phyloP scores from a whole-genome alignment of 257 asterid genomes.

The Lycium barbarum region DNA sequence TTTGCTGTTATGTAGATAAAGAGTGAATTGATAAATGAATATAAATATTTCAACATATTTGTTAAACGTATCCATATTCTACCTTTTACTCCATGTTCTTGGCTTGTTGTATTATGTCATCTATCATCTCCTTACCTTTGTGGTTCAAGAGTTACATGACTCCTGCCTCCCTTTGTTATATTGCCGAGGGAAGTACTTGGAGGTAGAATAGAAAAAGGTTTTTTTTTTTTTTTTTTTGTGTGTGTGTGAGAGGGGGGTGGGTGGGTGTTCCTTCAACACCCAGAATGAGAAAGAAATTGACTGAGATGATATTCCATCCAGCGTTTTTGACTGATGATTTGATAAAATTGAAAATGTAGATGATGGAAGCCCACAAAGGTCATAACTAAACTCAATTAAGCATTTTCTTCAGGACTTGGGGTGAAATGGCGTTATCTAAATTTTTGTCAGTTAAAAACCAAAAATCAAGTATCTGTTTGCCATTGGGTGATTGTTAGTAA shows the following conservation, averaged over 20 bases:
- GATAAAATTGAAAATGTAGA: not conserved
- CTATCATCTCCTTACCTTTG: not conserved
- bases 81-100: not conserved
- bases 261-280: not conserved
- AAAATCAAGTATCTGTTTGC: not conserved
- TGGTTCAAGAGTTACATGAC: not conserved
- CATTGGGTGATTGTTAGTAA: not conserved
- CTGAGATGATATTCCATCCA: not conserved
- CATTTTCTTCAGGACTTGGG: not conserved
- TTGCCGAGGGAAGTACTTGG: no score
- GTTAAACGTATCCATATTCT: not conserved
- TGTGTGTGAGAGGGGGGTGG: not conserved
- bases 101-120: not conserved
- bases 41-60: not conserved
- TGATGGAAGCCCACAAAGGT: not conserved
- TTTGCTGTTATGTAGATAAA: not conserved
- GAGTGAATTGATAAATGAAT: not conserved
- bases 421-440: slow-evolving; percentile 1
- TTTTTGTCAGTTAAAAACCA: not conserved
- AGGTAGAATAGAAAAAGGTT: not conserved
- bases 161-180: no score
- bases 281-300: not conserved
- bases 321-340: slow-evolving; percentile 14
- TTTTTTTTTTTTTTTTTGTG: not conserved
- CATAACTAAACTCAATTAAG: not conserved